Evolutionary conservation across 2,329 filamentous ascomycete genomes (phyloP), one percentile per base, ranked within the genome.

Genomic region (Fusarium scirpi): DNA sequence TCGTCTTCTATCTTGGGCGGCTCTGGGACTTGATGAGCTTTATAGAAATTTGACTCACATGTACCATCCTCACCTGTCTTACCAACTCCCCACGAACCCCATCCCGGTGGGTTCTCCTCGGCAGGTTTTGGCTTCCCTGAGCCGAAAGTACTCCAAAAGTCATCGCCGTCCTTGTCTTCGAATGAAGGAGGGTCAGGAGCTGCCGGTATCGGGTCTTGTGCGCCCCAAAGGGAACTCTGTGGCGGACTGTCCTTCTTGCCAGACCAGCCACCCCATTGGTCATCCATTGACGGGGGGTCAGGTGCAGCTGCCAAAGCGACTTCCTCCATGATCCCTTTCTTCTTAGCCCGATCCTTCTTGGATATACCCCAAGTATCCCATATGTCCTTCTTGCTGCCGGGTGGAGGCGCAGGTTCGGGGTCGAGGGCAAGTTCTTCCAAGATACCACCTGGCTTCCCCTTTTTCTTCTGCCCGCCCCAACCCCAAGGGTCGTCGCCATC

Each of bases 381-480:
- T 20, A 73, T 72, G 40, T 80, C 76, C 53, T 77, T 76, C 62
- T 78, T 78, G 20, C 66, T 72, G 6, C 73, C 46, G 7, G 61
- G 58, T 10, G 72, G 58, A 10, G 71, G 55, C 38, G 65, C 64
- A 44, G 77, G 61, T 15, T 76, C 72, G 5, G 76, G 64, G 7
- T 76, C 74, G 54, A 73, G 47, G 16, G 56, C 44, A 41, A 69
- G 49, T 52, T 70, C 68, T 32, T 70, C 68, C 25, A 72, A 44
- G 7, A 69, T 47, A 13, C 59, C 59, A 18, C 64, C 74, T 18
- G 74, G 67, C 10, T 75, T 76, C 12, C 68, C 72, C 51, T 78
- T 79, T 64, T 86, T 85, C 65, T 78, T 80, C 41, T 66, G 60
- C 41, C 78, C 81, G 13, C 74, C 59, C 61, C 74, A 78, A n/a